Percentiles rank a stretch among this genome's conserved stretches.
Conservation (phyloP, 345 rosid species). For the Cardamine occulta region DNA sequence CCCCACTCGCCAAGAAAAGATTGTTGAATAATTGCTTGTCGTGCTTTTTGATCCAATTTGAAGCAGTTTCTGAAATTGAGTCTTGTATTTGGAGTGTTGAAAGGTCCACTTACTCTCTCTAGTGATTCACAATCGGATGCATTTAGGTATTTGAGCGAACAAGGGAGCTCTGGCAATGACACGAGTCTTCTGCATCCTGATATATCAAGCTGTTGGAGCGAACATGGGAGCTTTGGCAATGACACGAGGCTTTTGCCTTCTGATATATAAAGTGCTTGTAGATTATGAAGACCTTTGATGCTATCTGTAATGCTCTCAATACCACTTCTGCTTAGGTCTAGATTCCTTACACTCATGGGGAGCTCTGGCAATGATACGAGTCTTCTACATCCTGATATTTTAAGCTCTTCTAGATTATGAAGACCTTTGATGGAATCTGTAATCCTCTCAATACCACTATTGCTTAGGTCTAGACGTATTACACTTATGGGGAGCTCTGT, state of each 20-base stretch:
- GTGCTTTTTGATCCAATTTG: neutral
- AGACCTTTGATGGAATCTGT: neutral
- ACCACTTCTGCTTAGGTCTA: too few species aligned
- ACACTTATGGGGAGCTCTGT: neutral
- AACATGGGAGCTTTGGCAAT: neutral
- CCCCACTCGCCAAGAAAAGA: rapidly evolving
- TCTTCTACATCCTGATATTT: too few species aligned
- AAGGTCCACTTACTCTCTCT: neutral
- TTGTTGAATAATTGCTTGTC: too few species aligned
- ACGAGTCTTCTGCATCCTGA: neutral
- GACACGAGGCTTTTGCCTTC: too few species aligned
- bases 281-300: too few species aligned
- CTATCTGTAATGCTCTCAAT: too few species aligned
- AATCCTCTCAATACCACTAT: neutral
- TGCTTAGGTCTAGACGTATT: rapidly evolving
- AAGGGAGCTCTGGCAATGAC: neutral
- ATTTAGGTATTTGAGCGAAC: rapidly evolving
- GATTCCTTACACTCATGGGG: too few species aligned
- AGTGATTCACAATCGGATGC: neutral
- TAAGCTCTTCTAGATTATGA: neutral
- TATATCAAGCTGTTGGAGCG: neutral
- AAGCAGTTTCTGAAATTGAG: neutral
- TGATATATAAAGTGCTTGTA: too few species aligned
- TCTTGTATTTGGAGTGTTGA: neutral
- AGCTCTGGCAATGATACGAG: too few species aligned